Evolutionary conservation across 2,329 filamentous ascomycete genomes (phyloP).

Genomic region (Coniochaeta hoffmannii): DNA sequence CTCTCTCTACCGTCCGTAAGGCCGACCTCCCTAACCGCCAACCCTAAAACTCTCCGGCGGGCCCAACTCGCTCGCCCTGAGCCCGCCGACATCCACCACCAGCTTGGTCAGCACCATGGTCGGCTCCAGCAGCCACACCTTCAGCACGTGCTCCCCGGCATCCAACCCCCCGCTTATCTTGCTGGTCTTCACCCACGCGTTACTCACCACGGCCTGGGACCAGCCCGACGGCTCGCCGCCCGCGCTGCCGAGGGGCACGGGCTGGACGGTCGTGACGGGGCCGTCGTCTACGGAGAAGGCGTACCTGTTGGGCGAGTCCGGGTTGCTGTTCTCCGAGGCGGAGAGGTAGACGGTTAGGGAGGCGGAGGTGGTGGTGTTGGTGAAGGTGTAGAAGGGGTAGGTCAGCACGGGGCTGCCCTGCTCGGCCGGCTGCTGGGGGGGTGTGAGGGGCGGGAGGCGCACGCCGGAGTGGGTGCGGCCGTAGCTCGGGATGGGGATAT

Average conservation of each 20-base stretch:
- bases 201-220: slow-evolving; percentile 18
- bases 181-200: slow-evolving; percentile 17
- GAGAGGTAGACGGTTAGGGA: slow-evolving; percentile 20
- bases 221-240: slow-evolving; percentile 18
- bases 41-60: slow-evolving; percentile 18
- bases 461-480: slow-evolving; percentile 22
- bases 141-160: slow-evolving; percentile 17
- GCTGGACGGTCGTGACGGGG: slow-evolving; percentile 13
- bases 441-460: slow-evolving; percentile 16
- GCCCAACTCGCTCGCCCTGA: slow-evolving; percentile 20
- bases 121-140: slow-evolving; percentile 20
- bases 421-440: slow-evolving; percentile 12
- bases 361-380: slow-evolving; percentile 11
- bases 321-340: slow-evolving; percentile 21
- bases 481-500: slow-evolving; percentile 20
- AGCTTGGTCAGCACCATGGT: slow-evolving; percentile 24
- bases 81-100: slow-evolving; percentile 21
- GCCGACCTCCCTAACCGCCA: neutral
- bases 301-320: slow-evolving; percentile 17
- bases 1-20: too few relatives aligned
- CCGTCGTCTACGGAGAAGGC: slow-evolving; percentile 18
- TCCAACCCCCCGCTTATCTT: slow-evolving; percentile 12
- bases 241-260: slow-evolving; percentile 15
- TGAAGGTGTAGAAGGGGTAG: slow-evolving; percentile 20
- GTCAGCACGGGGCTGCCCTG: slow-evolving; percentile 15